A percentile compares a stretch with the other conserved stretches of the same genome.
Evolutionary conservation across 495 filamentous ascomycete genomes (phyloP).

Genomic region (Acidomyces sp.): DNA sequence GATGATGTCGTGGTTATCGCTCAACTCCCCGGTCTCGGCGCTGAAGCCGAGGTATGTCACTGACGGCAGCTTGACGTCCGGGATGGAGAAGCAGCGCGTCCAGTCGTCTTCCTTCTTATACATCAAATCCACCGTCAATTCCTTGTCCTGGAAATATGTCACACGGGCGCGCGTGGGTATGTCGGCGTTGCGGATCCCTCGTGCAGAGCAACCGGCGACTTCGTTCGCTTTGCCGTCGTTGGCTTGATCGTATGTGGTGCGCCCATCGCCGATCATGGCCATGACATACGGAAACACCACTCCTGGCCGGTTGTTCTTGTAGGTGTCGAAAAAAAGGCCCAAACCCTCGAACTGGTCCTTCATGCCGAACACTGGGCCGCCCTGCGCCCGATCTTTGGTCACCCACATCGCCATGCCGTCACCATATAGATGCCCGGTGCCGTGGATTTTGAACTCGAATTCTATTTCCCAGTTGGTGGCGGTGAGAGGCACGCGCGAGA

Average conservation of each 20-base stretch:
- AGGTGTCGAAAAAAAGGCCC: conserved; percentile 96
- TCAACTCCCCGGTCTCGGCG: conserved; percentile 90
- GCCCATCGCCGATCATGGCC: conserved; percentile 93
- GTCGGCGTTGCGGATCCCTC: conserved; percentile 67
- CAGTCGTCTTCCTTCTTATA: conserved; percentile 84
- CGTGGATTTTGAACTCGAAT: conserved; percentile 85
- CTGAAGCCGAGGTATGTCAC: conserved; percentile 92
- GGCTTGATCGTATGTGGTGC: conserved; percentile 79
- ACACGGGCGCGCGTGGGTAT: conserved; percentile 74
- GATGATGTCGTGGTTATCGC: conserved; percentile 96
- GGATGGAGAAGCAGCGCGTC: conserved; percentile 73
- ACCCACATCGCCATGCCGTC: conserved; percentile 99
- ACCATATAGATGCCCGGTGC: conserved; percentile 73
- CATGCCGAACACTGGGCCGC: conserved; percentile 78
- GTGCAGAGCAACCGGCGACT: conserved; percentile 84
- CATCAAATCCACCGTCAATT: conserved; percentile 77
- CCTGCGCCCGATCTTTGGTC: conserved; percentile 74
- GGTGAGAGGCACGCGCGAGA: conserved; percentile 84
- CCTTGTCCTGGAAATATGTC: conserved; percentile 95
- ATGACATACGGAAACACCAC: conserved; percentile 94
- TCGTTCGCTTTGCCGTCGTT: conserved; percentile 93
- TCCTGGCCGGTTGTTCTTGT: conserved; percentile 98
- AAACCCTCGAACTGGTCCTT: conserved; percentile 86
- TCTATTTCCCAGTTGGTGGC: conserved; percentile 99
- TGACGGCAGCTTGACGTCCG: conserved; percentile 61